Conservation (phyloP, 2,329 filamentous ascomycete genomes). For the Didymella keratinophila region DNA sequence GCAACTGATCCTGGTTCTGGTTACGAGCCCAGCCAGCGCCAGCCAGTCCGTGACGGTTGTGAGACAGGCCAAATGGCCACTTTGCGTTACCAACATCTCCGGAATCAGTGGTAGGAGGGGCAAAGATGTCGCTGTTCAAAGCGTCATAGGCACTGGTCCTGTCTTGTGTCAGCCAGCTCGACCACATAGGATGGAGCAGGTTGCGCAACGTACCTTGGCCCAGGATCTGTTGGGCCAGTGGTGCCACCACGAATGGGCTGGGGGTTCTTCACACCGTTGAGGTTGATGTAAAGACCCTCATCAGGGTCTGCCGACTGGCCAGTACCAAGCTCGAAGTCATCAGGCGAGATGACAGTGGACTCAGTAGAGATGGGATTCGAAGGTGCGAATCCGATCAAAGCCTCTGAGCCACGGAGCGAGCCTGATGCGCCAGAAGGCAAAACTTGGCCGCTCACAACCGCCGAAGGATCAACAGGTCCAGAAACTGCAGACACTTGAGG, state of each 20-base stretch:
- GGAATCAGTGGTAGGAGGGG: conserved; percentile 51
- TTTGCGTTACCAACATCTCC: conserved; percentile 52
- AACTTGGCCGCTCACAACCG: conserved; percentile 15
- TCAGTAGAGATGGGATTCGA: conserved; percentile 42
- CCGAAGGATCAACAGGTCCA: conserved; percentile 20
- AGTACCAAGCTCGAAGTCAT: conserved; percentile 48
- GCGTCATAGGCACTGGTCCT: conserved; percentile 42
- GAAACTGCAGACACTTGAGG: conserved; percentile 16
- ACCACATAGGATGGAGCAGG: accelerated
- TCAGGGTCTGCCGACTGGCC: conserved; percentile 50
- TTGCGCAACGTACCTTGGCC: conserved; percentile 34
- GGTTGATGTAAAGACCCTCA: conserved; percentile 51
- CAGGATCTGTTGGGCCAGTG: conserved; percentile 52
- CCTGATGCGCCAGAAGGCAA: conserved; percentile 46
- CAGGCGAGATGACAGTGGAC: conserved; percentile 44
- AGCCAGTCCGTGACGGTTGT: conserved; percentile 52
- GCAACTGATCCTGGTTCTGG: conserved; percentile 51
- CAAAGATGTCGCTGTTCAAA: conserved; percentile 52
- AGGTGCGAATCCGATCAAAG: conserved; percentile 46
- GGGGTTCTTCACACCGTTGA: conserved; percentile 51
- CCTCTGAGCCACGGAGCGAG: conserved; percentile 44
- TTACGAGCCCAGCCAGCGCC: conserved; percentile 54
- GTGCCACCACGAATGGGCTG: conserved; percentile 52
- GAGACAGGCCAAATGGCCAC: conserved; percentile 54
- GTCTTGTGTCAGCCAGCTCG: neutral